Conservation (phyloP, 768 basidiomycete genomes). For the Mycena rosella region DNA sequence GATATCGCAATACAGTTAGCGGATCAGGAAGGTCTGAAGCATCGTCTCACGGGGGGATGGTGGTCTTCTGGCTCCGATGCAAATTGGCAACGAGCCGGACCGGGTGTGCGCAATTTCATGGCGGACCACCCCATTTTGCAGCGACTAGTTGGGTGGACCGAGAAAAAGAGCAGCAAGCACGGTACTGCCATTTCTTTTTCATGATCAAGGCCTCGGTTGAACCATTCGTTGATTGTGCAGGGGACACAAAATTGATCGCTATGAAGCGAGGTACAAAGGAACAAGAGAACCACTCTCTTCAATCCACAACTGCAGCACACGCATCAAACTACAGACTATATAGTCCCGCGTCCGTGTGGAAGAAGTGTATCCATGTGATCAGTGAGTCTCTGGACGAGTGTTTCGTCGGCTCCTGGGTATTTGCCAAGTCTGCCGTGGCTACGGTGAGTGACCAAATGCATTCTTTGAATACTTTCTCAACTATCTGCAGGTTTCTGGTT, state of each 20-base stretch:
- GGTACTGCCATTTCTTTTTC: neutral
- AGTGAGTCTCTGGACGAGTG: conserved; percentile 5
- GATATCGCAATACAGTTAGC: too few relatives aligned
- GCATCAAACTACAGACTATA: neutral
- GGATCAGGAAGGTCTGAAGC: too few relatives aligned
- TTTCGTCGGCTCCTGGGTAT: conserved; percentile 1
- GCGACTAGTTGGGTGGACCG: too few relatives aligned
- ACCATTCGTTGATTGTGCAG: neutral
- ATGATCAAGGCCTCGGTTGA: neutral
- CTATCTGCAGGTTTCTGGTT: neutral
- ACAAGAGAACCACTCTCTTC: neutral
- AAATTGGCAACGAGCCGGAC: neutral
- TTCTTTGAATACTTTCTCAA: neutral
- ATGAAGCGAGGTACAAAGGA: neutral
- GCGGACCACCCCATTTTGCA: neutral
- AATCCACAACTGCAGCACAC: neutral
- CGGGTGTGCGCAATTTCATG: neutral
- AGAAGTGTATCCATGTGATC: neutral
- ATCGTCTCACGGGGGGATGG: neutral
- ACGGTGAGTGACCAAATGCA: neutral
- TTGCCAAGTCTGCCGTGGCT: neutral
- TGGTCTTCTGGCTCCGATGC: neutral
- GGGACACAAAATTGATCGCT: neutral
- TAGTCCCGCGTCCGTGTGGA: neutral
- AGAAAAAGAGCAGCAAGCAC: neutral